These are phyloP conservation scores for Penicillium roqueforti DNA, from an alignment of 495 filamentous ascomycete genomes.

Conservation along the genomic window DNA sequence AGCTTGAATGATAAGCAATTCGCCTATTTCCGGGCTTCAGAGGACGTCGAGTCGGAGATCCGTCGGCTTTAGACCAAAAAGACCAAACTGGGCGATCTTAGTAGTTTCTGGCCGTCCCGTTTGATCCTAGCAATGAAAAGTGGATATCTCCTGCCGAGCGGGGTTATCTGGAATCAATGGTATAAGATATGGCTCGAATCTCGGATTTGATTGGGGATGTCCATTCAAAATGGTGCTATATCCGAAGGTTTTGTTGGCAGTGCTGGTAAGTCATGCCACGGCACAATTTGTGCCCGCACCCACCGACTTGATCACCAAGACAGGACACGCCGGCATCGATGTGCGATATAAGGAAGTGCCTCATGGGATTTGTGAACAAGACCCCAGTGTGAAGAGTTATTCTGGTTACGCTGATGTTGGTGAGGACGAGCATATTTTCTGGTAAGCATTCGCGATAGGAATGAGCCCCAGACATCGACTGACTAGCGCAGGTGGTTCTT, in stretches of 20 bases:
- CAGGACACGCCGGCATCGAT: conserved; percentile 48
- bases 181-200: not conserved
- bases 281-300: conserved; percentile 60
- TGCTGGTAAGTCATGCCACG: conserved; percentile 3
- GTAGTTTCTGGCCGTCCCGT: conserved; percentile 5
- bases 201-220: not conserved
- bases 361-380: conserved; percentile 60
- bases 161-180: conserved; percentile 1
- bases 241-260: not conserved
- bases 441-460: conserved; percentile 15
- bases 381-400: conserved; percentile 61
- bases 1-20: not conserved
- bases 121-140: conserved; percentile 10
- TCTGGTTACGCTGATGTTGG: conserved; percentile 63
- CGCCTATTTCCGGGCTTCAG: not conserved
- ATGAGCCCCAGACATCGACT: not conserved
- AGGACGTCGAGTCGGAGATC: not conserved
- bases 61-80: not conserved
- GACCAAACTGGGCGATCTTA: not conserved
- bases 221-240: not conserved
- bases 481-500: conserved; percentile 50
- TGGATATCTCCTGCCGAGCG: not conserved
- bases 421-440: conserved; percentile 61
- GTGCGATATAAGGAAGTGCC: conserved; percentile 61
- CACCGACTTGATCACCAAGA: conserved; percentile 46